Base-by-base conservation (phyloP, 179 eudicot genomes). In the Silene noctiflora region DNA sequence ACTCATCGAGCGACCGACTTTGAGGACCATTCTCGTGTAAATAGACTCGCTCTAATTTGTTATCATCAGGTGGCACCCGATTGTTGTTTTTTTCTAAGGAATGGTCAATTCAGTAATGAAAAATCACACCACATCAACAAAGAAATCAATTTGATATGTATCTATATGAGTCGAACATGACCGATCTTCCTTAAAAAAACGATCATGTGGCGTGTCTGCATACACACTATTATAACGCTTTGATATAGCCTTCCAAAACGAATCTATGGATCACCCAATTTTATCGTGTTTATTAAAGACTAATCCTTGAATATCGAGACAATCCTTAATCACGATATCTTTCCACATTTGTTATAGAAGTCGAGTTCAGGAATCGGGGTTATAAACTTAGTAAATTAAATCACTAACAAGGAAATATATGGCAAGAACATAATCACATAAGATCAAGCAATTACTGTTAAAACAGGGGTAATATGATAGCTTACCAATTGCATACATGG, bases 401-500 rank as follows among this genome's bases (percentile, higher is more conserved):
- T 11, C 67, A 68, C 12, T 17, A 56, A 66, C 8, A 25, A 73
- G 62, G 70, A 72, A 72, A 53, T 8, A 3, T 20, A 11, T 53
- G 35, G 25, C 12, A 53, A 63, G n/a, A 53, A 73, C 4, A 31
- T 11, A 67, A 42, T 46, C 58, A 79, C 1, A 61, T 7, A 74
- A 77, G 73, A 62, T 19, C 5, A 35, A 67, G 63, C 9, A 69
- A 22, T 69, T 22, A 69, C 11, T 44, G 59, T 73, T 22, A 39
- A 67, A 39, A 76, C 76, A 55, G 70, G 19, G 16, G 19, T 25
- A 61, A 65, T 0, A 24, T 17, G 29, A 61, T 62, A 83, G 79
- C 94, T 85, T 89, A 94, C 98, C 95, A 69, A 94, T 86, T 13
- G 94, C 92, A 84, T 94, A 89, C 81, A 90, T 77, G 3, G 94